Evolutionary conservation across 108 stramenopile species (phyloP), one percentile per base, ranked within the genome.

Genomic region (Nannochloropsis salina): DNA sequence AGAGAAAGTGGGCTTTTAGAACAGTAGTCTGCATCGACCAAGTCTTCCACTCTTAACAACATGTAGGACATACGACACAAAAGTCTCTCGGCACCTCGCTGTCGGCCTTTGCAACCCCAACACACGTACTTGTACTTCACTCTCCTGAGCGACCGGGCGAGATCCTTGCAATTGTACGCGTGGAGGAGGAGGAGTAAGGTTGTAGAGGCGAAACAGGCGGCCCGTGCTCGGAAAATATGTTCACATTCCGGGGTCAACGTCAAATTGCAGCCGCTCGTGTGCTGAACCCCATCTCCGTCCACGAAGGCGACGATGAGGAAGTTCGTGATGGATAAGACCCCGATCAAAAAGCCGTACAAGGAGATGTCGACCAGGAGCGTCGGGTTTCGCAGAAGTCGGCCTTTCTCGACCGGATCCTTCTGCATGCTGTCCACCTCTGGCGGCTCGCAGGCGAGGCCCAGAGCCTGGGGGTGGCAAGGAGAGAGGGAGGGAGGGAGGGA

Each of bases 361-460:
- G 61, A 15, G 8, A 74, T 74, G n/a, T 74, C 61, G 61, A 74
- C 3, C 20, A 74, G 61, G 8, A 74, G 61, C 5, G 61, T 74
- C 6, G 61, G 61, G 2, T 74, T 74, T 74, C 61, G 61, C 20
- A 74, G 61, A 8, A 74, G 61, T 15, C 61, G 61, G 15, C 61
- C 61, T 8, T 74, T 74, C n/a, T 74, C 61, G 8, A 74, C n/a
- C 3, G 61, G 61, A 3, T 74, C 61, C 61, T 74, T 74, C 61
- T 45, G 44, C 83, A 84, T 84, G 5, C 4, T 84, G 31, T 84
- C 83, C 3, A 4, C 20, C 31, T 84, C 44, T 12, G 83, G 83
- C 18, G 22, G 22, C 44, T 84, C 83, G 0, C 44, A 84, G 51
- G 83, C 83, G 8, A 84, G 41, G 51, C 44, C 83, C 83, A 84